A percentile compares a stretch with the other conserved stretches of the same genome.
Conservation (phyloP, 1,139 yeast species). For the Yarrowia galli region DNA sequence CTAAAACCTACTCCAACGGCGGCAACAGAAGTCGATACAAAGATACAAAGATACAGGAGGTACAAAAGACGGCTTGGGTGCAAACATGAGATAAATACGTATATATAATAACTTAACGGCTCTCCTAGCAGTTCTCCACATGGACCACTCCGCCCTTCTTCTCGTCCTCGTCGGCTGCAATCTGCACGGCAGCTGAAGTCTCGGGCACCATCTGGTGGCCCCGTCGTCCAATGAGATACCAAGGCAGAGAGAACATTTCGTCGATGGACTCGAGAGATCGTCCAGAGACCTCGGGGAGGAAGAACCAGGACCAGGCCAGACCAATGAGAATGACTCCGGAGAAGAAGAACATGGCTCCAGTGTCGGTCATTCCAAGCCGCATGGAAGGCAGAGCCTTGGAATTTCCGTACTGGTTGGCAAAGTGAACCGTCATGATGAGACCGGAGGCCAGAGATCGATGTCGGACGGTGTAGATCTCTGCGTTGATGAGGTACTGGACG, state of each 20-base stretch:
- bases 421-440: constrained; percentile 61
- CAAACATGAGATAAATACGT: constrained; percentile 23
- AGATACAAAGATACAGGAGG: no score
- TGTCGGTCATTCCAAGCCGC: constrained; percentile 58
- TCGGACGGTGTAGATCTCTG: constrained; percentile 62
- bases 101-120: neutral
- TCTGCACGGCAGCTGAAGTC: constrained; percentile 19
- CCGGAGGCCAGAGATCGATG: constrained; percentile 33
- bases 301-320: constrained; percentile 60
- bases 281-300: constrained; percentile 62
- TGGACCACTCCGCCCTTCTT: constrained; percentile 34
- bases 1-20: constrained; percentile 27
- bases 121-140: constrained; percentile 12
- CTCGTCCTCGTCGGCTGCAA: constrained; percentile 25
- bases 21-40: neutral
- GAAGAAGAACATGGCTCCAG: constrained; percentile 65
- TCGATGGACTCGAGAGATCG: constrained; percentile 65
- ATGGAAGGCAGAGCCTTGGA: constrained; percentile 64
- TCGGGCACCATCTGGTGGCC: constrained; percentile 35
- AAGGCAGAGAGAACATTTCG: constrained; percentile 63
- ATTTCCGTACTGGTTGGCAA: constrained; percentile 66
- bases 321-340: constrained; percentile 56
- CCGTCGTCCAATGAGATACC: constrained; percentile 52
- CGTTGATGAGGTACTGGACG: constrained; percentile 64
- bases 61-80: no score